These are phyloP conservation scores for Monosporascus sp. DNA, from an alignment of 2,329 filamentous ascomycete species.

Conservation along the genomic window DNA sequence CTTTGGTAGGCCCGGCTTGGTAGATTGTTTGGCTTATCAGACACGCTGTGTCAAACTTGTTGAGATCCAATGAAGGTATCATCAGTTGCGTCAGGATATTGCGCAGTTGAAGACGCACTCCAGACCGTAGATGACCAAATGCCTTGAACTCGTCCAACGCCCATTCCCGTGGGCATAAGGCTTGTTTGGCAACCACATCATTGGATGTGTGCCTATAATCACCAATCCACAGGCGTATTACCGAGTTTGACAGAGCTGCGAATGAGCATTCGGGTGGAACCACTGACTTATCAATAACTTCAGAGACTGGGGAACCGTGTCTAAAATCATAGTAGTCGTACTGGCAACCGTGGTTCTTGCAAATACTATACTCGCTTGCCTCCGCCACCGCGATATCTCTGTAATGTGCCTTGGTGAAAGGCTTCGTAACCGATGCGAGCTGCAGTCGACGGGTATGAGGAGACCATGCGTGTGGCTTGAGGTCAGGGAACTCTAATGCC, in stretches of 20 bases:
- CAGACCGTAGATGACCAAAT: constrained; percentile 6
- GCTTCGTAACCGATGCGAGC: background rate
- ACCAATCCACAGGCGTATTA: constrained; percentile 1
- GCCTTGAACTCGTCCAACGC: constrained; percentile 2
- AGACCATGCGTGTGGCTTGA: background rate
- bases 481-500: background rate
- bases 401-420: constrained; percentile 1
- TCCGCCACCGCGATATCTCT: background rate
- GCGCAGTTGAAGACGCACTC: constrained; percentile 1
- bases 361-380: background rate
- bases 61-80: constrained; percentile 1
- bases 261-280: constrained; percentile 1
- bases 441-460: background rate
- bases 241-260: background rate
- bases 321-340: constrained; percentile 1
- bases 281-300: background rate
- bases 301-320: background rate
- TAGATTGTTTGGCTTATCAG: constrained; percentile 2
- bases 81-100: constrained; percentile 2
- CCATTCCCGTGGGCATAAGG: background rate
- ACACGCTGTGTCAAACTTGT: background rate
- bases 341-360: background rate
- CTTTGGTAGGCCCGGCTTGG: constrained; percentile 1
- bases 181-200: constrained; percentile 1
- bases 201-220: constrained; percentile 1